Percentiles rank a stretch among this genome's conserved stretches.
Conservation (phyloP, 2,329 filamentous ascomycete genomes). For the Knufia fluminis region DNA sequence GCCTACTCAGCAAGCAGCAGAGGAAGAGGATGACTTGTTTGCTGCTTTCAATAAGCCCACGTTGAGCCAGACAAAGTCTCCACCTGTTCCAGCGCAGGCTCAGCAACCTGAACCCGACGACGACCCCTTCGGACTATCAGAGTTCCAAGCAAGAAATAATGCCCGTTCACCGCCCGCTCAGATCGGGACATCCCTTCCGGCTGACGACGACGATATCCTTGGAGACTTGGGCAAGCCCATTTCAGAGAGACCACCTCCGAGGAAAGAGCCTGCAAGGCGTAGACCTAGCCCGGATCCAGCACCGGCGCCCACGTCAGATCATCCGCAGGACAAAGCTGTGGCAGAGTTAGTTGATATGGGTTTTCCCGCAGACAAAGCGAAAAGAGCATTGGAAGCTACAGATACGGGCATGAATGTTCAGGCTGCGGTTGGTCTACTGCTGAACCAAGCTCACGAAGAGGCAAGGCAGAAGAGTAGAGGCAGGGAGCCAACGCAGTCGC, state of each 20-base stretch:
- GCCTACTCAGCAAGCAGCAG: neutral
- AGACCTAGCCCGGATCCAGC: constrained; percentile 22
- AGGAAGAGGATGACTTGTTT: constrained; percentile 50
- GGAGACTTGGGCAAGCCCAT: constrained; percentile 53
- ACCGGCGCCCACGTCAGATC: constrained; percentile 13
- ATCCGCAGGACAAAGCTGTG: constrained; percentile 65
- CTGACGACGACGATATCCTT: constrained; percentile 55
- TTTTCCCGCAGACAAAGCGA: constrained; percentile 77
- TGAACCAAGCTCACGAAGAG: constrained; percentile 84
- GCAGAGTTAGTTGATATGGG: constrained; percentile 92
- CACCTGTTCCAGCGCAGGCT: constrained; percentile 18
- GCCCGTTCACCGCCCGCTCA: constrained; percentile 25
- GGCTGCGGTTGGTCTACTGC: constrained; percentile 75
- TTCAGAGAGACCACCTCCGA: constrained; percentile 36
- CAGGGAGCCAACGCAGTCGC: constrained; percentile 12
- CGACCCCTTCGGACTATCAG: constrained; percentile 74
- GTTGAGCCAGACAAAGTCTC: constrained; percentile 23
- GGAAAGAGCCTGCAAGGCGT: constrained; percentile 11
- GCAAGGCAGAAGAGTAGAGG: constrained; percentile 58
- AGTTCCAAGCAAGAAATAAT: constrained; percentile 48
- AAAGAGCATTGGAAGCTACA: constrained; percentile 68
- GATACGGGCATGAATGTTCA: constrained; percentile 73
- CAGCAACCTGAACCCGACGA: constrained; percentile 37
- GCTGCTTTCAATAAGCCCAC: constrained; percentile 47
- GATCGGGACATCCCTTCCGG: constrained; percentile 39